Base-by-base conservation (phyloP, 2,329 filamentous ascomycete species). In the Dothideomycetidae sp. region DNA sequence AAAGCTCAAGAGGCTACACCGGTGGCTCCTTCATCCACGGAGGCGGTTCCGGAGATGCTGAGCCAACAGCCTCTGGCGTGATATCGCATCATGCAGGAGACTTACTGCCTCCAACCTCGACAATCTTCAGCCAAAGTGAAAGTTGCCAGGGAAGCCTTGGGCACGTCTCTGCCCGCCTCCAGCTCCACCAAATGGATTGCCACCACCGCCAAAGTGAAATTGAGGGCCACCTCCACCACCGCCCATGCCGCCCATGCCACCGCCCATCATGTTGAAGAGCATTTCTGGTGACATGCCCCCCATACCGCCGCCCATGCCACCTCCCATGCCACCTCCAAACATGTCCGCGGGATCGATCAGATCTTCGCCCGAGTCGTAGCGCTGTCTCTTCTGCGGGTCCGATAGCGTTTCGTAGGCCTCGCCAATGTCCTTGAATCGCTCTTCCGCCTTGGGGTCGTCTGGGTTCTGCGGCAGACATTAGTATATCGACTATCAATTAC, bases 391-490 rank as follows among this genome's bases (percentile, higher is more conserved):
- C 78, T 93, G 78, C 64, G 85, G 68, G 61, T 98, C 90, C 54
- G 82, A 93, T 61, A 98, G 65, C 34, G 80, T 92, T 63, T 98
- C 90, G 57, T 98, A 93, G 29, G 88, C 88, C 66, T 98, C 90
- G 51, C 85, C 82, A 56, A 94, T 81, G 56, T 98, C 90, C 72
- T 98, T 96, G 72, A 98, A 98, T 53, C 82, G 78, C 50, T 83
- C 80, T 52, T 85, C 88, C 44, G 90, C 90, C 36, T 75, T 69
- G 41, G 76, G 71, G 50, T 94, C 82, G 44, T 80, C 82, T 1
- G 80, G 83, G 62, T 96, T 98, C 74, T 45, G 19, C 18, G n/a
- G 3, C 12, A 11, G 19, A 16, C 10, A 13, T 31, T 26, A 9
- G 29, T 13, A 31, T n/a, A n/a, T n/a, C n/a, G 10, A 13, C 23